Conservation (phyloP, 1,139 yeast species). For the Suhomyces taliae region DNA sequence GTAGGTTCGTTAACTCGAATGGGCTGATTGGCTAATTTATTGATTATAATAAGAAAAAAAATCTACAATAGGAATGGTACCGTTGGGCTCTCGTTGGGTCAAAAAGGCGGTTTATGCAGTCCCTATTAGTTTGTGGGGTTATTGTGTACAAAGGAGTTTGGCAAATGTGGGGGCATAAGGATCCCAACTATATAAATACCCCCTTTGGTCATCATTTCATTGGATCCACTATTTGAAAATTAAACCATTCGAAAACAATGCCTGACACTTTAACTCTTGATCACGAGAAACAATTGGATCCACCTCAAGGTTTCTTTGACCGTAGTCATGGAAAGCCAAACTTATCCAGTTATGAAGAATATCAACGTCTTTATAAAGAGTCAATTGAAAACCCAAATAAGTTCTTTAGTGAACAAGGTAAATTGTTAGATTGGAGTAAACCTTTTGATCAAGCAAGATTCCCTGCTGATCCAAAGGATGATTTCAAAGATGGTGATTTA, state of each 20-base stretch:
- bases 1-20: too few relatives aligned
- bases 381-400: constrained; percentile 65
- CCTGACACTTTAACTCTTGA: constrained; percentile 33
- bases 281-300: constrained; percentile 44
- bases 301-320: constrained; percentile 59
- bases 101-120: background rate
- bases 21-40: too few relatives aligned
- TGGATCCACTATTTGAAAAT: background rate
- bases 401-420: constrained; percentile 67
- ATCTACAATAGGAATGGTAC: background rate
- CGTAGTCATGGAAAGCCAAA: constrained; percentile 50
- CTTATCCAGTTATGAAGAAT: constrained; percentile 53
- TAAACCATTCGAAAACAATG: constrained; percentile 4
- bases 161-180: background rate
- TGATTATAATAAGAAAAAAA: background rate
- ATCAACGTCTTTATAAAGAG: constrained; percentile 59
- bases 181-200: constrained; percentile 2
- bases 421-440: constrained; percentile 60
- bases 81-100: background rate
- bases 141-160: background rate
- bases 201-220: background rate
- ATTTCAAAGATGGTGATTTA: constrained; percentile 64
- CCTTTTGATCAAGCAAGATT: constrained; percentile 60
- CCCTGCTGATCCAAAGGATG: constrained; percentile 50
- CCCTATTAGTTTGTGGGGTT: background rate